Evolutionary conservation across 2,329 filamentous ascomycete species (phyloP).

Genomic region (Pyrenophora tritici-repentis): DNA sequence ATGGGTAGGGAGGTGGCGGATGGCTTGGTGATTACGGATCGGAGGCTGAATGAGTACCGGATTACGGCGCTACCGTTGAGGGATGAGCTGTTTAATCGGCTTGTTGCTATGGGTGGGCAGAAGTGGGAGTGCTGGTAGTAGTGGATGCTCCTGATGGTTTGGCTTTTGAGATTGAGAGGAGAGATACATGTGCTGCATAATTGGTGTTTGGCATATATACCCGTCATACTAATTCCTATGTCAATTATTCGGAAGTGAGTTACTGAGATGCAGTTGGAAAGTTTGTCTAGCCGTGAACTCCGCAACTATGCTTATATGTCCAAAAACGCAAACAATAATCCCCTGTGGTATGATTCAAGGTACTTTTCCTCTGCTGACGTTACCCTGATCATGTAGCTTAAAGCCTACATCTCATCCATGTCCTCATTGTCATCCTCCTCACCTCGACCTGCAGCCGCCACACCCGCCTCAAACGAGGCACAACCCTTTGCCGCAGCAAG

Average conservation of each 20-base stretch:
- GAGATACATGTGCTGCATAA: background rate
- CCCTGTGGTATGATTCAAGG: too few relatives aligned
- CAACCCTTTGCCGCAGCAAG: constrained; percentile 25
- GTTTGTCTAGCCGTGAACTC: background rate
- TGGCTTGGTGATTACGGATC: constrained; percentile 70
- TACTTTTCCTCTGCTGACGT: too few relatives aligned
- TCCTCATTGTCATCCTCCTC: background rate
- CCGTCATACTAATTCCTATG: background rate
- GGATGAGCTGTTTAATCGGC: constrained; percentile 80
- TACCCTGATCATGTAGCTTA: too few relatives aligned
- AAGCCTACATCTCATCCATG: too few relatives aligned
- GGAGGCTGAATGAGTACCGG: constrained; percentile 60
- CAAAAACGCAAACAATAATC: too few relatives aligned
- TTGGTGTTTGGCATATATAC: constrained; percentile 6
- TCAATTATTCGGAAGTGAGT: too few relatives aligned
- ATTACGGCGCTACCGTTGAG: constrained; percentile 73
- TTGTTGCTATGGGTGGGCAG: constrained; percentile 76
- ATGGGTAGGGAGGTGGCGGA: constrained; percentile 75
- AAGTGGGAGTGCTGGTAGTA: constrained; percentile 78
- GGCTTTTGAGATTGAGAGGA: background rate
- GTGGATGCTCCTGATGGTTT: background rate
- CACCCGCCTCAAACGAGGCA: constrained; percentile 20
- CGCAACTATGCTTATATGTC: too few relatives aligned
- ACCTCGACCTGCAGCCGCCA: constrained; percentile 6
- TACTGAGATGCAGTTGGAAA: too few relatives aligned